Evolutionary conservation across 192 early-diverging fungal genomes (phyloP).

Genomic region (Linnemannia schmuckeri): DNA sequence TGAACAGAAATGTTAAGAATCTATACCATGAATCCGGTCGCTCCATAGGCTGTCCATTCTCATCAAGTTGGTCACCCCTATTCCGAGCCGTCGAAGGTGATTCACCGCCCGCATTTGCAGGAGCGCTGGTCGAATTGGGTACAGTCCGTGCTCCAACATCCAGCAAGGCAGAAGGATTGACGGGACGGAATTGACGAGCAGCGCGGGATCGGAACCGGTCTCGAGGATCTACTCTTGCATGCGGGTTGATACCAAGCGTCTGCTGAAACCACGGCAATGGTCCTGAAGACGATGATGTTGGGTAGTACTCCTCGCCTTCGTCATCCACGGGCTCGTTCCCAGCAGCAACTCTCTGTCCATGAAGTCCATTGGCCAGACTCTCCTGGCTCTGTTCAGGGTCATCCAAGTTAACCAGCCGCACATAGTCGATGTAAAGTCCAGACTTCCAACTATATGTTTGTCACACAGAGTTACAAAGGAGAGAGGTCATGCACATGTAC

Average conservation of each 20-base stretch:
- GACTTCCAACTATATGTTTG: conserved; percentile 43
- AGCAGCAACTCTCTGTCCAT: neutral
- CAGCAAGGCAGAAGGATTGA: neutral
- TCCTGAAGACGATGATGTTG: neutral
- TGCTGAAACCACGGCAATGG: conserved; percentile 12
- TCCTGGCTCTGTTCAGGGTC: conserved; percentile 29
- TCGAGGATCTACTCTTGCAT: neutral
- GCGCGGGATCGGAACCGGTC: conserved; percentile 12
- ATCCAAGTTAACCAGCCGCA: conserved; percentile 38
- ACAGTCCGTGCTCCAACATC: conserved; percentile 19
- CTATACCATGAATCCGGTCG: conserved; percentile 24
- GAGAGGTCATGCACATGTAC: neutral
- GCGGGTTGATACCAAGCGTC: conserved; percentile 4
- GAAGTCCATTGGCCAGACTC: neutral
- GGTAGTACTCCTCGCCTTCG: conserved; percentile 48
- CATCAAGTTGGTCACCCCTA: neutral
- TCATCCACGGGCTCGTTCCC: conserved; percentile 38
- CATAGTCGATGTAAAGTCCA: conserved; percentile 45
- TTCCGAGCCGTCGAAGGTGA: neutral
- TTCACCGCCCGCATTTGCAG: neutral
- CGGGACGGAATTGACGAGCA: conserved; percentile 23
- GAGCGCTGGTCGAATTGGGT: neutral
- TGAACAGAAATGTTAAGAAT: conserved; percentile 20
- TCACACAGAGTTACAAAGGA: neutral
- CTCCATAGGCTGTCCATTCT: neutral